Evolutionary conservation across 2,329 filamentous ascomycete genomes (phyloP), one percentile per base, ranked within the genome.

Genomic region (Moelleriella libera): DNA sequence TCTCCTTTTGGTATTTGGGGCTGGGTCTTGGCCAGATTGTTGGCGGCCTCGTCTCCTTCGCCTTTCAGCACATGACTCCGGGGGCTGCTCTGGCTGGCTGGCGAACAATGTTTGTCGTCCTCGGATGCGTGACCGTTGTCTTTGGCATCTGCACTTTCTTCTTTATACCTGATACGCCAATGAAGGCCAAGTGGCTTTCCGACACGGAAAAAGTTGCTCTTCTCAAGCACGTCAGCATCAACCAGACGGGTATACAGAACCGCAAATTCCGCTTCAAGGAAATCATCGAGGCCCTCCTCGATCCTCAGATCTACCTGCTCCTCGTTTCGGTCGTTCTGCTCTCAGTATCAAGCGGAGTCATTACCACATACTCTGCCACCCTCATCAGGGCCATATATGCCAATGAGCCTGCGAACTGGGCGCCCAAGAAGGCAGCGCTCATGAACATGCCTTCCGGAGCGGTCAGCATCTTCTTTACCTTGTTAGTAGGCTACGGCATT

Each of bases 31-130:
- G 75, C 5, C 77, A 81, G 60, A 75, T 81, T n/a, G 68, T 82
- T 28, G 74, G 76, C 2, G 77, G 76, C 1, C 74, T 79, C 5
- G 82, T 88, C 45, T 79, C 77, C 0, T 80, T 70, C 51, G 76
- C 63, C 41, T 79, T 78, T 58, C 75, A 79, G 56, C 70, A 76
- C 9, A 64, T 70, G 61, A 68, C 54, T 1, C 63, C 63, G 4
- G 80, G 76, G 1, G 63, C 82, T 3, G 60, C 68, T 1, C 71
- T 73, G 2, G 66, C 76, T n/a, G 81, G 81, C 4, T 87, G 82
- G 82, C 68, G 78, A 5, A 82, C 75, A 75, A 71, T 85, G 29
- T 86, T 86, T 60, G 77, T 85, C 44, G 74, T 82, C 10, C 79
- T 86, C 54, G 82, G 82, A 7, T 65, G 68, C 5, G 64, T 64